Conservation (phyloP, 805 yeast species). For the Teunomyces gatunensis region DNA sequence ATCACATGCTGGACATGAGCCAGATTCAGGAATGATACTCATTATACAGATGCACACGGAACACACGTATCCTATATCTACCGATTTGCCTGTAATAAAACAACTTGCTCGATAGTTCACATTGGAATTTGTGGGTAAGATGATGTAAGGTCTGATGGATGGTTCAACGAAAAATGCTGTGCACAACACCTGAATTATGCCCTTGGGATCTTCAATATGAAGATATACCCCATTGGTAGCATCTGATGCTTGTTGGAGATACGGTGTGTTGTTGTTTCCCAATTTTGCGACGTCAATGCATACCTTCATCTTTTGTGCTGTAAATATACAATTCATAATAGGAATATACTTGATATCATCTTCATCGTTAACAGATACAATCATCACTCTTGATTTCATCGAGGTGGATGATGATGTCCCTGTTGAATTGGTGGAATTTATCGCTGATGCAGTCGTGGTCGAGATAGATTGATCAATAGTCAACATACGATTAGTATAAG, state of each 20-base stretch:
- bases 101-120: constrained; percentile 96
- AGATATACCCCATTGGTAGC: constrained; percentile 90
- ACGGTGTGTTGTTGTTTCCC: constrained; percentile 61
- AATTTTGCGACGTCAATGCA: constrained; percentile 90
- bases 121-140: constrained; percentile 77
- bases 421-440: constrained; percentile 23
- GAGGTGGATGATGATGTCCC: constrained; percentile 20
- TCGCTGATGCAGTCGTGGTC: constrained; percentile 44
- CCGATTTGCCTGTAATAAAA: constrained; percentile 83
- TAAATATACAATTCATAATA: constrained; percentile 92
- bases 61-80: constrained; percentile 93
- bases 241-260: constrained; percentile 93
- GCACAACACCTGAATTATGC: constrained; percentile 75
- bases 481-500: constrained; percentile 70
- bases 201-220: constrained; percentile 62
- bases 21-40: constrained; percentile 64
- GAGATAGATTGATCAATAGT: constrained; percentile 46
- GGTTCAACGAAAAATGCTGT: constrained; percentile 90
- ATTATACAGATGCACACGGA: constrained; percentile 86
- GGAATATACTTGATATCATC: constrained; percentile 82
- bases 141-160: constrained; percentile 66
- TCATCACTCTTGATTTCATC: constrained; percentile 37
- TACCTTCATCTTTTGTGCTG: constrained; percentile 88
- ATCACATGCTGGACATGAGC: constrained; percentile 83
- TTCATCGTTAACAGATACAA: constrained; percentile 74